Percentiles rank a stretch among this genome's conserved stretches.
Evolutionary conservation across 345 rosid genomes (phyloP).

Genomic region (Citrus trifoliata): DNA sequence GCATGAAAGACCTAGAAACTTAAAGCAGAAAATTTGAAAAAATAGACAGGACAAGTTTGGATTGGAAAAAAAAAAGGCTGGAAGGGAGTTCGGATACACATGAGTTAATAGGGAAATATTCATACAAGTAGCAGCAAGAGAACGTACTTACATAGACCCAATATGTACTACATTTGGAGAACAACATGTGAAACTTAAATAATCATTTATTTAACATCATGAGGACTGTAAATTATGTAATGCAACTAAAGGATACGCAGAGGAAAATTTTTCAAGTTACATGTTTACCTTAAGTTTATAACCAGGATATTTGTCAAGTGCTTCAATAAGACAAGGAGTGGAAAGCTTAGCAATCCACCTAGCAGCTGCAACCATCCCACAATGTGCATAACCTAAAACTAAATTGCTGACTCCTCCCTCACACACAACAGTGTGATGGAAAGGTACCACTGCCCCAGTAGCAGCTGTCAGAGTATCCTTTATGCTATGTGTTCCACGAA

Average conservation of each 20-base stretch:
- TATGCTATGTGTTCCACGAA: conserved; percentile 95
- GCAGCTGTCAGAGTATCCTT: conserved; percentile 97
- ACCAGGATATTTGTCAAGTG: conserved; percentile 61
- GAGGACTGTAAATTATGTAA: background rate
- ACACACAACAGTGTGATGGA: conserved; percentile 83
- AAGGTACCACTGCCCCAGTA: conserved; percentile 93
- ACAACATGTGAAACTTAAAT: background rate
- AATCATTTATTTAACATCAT: background rate
- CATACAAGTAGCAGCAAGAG: background rate
- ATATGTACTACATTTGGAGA: no score
- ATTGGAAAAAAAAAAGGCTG: background rate
- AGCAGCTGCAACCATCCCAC: conserved; percentile 99
- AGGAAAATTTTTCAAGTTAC: background rate
- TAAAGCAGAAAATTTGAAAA: background rate
- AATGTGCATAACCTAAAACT: conserved; percentile 95
- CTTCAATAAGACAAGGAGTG: conserved; percentile 76
- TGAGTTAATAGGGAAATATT: background rate
- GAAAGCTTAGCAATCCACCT: conserved; percentile 95
- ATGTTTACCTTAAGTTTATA: conserved; percentile 65
- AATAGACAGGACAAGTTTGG: background rate
- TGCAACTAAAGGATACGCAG: background rate
- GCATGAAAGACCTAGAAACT: background rate
- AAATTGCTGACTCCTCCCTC: conserved; percentile 88
- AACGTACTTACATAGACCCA: background rate
- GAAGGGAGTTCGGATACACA: background rate